Conservation (phyloP, 2,329 filamentous ascomycete genomes). For the Pseudogymnoascus sp. region DNA sequence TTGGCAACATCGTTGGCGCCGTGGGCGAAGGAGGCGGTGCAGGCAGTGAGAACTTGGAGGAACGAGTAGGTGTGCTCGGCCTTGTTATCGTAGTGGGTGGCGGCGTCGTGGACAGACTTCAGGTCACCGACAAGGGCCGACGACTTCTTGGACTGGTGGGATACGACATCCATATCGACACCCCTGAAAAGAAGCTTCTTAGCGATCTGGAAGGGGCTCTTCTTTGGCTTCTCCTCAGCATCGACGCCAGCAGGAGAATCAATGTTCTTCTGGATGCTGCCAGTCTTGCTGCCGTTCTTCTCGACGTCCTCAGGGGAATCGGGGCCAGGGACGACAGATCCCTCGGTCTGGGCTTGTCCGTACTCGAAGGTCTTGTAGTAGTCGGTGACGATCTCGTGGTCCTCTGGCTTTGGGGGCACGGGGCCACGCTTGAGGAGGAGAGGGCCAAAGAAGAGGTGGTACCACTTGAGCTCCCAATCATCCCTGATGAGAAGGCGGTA, state of each 20-base stretch:
- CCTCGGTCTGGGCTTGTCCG: conserved; percentile 25
- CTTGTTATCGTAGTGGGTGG: conserved; percentile 59
- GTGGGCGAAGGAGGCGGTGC: conserved; percentile 46
- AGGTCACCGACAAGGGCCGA: conserved; percentile 43
- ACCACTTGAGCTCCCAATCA: conserved; percentile 35
- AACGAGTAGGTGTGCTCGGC: conserved; percentile 54
- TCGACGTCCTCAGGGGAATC: conserved; percentile 18
- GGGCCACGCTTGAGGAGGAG: conserved; percentile 32
- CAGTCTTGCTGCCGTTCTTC: conserved; percentile 18
- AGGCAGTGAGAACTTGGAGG: conserved; percentile 44
- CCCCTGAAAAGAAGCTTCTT: conserved; percentile 41
- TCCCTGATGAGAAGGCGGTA: conserved; percentile 34
- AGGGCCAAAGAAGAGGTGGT: conserved; percentile 35
- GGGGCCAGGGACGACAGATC: conserved; percentile 11
- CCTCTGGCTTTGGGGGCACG: conserved; percentile 27
- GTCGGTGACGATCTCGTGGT: conserved; percentile 27
- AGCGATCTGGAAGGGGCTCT: conserved; percentile 36
- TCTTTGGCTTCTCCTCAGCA: conserved; percentile 30
- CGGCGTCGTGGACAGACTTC: conserved; percentile 47
- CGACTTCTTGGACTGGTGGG: conserved; percentile 29
- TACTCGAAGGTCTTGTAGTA: conserved; percentile 35
- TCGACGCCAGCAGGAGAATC: conserved; percentile 29
- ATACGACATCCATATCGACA: conserved; percentile 35
- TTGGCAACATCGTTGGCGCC: conserved; percentile 64
- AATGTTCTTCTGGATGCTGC: conserved; percentile 22